Evolutionary conservation across 495 filamentous ascomycete species (phyloP).

Genomic region (Echria macrotheca): DNA sequence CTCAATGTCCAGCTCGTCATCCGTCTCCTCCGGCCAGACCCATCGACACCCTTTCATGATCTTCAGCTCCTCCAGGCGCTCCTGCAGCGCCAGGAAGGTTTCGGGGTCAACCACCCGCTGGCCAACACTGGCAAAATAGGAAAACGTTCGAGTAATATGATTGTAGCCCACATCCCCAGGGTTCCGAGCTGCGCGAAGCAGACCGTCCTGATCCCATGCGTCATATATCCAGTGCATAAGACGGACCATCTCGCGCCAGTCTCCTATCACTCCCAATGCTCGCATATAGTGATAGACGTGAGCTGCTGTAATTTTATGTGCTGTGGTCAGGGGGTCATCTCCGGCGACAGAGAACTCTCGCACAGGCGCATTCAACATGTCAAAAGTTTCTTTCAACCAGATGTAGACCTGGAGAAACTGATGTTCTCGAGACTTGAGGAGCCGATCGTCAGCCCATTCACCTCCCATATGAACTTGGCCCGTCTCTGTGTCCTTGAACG

Average conservation of each 20-base stretch:
- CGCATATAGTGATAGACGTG: constrained; percentile 36
- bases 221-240: constrained; percentile 37
- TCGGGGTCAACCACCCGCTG: constrained; percentile 16
- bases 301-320: constrained; percentile 23
- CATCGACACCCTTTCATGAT: constrained; percentile 18
- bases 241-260: constrained; percentile 28
- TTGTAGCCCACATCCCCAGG: constrained; percentile 22
- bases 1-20: neutral
- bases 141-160: constrained; percentile 26
- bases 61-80: constrained; percentile 19
- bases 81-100: constrained; percentile 20
- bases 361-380: no score
- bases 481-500: neutral
- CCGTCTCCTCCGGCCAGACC: constrained; percentile 14
- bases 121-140: constrained; percentile 30
- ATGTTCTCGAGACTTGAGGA: no score
- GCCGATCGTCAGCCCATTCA: no score
- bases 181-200: constrained; percentile 31
- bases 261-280: constrained; percentile 31
- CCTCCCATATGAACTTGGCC: no score
- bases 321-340: constrained; percentile 8
- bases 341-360: no score
- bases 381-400: no score
- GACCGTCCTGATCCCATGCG: constrained; percentile 22
- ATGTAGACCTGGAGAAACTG: no score